These are phyloP conservation scores for Lagenaria siceraria DNA, from an alignment of 306 rosid species.

Conservation along the genomic window DNA sequence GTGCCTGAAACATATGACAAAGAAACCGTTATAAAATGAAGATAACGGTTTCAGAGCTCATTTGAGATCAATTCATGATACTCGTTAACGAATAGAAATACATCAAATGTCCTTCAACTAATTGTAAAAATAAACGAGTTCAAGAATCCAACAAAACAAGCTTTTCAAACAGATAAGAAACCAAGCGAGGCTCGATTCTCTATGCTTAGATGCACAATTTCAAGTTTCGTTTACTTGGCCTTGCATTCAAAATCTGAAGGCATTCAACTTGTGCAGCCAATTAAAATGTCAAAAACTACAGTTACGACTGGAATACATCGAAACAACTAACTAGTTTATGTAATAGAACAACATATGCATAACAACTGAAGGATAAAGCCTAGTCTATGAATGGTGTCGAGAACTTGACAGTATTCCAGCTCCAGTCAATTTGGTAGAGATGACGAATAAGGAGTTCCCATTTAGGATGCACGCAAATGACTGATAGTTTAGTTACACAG, in stretches of 20 bases:
- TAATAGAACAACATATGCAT: not conserved
- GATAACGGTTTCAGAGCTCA: not conserved
- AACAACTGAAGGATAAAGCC: not conserved
- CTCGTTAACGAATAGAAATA: not conserved
- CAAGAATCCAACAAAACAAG: not conserved
- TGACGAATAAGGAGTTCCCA: not conserved
- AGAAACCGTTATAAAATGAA: not conserved
- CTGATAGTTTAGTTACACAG: constrained; percentile 4
- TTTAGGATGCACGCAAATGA: not conserved
- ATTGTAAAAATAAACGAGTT: not conserved
- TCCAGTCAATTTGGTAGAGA: not conserved
- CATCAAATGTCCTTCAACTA: not conserved
- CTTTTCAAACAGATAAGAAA: not conserved
- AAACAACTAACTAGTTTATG: not conserved
- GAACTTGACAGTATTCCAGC: not conserved
- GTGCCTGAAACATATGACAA: not conserved
- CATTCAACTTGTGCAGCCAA: not conserved
- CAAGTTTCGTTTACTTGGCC: not conserved
- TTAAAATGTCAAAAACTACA: not conserved
- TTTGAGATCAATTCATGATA: not conserved
- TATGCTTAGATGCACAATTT: not conserved
- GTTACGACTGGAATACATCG: not conserved
- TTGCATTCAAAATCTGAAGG: not conserved
- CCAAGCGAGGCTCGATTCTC: not conserved
- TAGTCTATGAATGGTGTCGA: not conserved